These are phyloP conservation scores for Hypocrella siamensis DNA, from an alignment of 2,329 filamentous ascomycete genomes.

Conservation along the genomic window DNA sequence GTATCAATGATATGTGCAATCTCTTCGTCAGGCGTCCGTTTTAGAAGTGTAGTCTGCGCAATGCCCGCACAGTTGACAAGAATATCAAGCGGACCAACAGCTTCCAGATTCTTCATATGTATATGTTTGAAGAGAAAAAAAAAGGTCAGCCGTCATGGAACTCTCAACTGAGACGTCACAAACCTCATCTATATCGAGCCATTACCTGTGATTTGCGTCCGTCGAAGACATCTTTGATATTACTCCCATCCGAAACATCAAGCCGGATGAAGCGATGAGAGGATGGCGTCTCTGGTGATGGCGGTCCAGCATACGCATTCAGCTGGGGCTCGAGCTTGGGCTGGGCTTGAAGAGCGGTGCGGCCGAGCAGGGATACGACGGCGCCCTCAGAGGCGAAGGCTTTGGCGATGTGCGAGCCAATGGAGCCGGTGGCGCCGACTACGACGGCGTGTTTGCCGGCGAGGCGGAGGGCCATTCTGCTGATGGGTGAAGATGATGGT, in stretches of 20 bases:
- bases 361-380: constrained; percentile 43
- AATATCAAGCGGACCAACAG: constrained; percentile 30
- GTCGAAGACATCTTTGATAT: constrained; percentile 17
- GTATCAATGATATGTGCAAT: constrained; percentile 46
- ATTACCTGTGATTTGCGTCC: no score
- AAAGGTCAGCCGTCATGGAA: no score
- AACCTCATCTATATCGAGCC: no score
- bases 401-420: constrained; percentile 51
- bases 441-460: constrained; percentile 40
- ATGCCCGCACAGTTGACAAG: constrained; percentile 73
- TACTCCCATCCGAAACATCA: constrained; percentile 13
- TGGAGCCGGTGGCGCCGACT: constrained; percentile 56
- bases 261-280: constrained; percentile 18
- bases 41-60: constrained; percentile 48
- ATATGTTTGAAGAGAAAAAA: not conserved
- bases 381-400: constrained; percentile 50
- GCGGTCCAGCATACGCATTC: constrained; percentile 8
- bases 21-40: constrained; percentile 30
- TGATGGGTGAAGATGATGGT: not conserved
- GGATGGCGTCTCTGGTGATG: constrained; percentile 6
- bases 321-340: constrained; percentile 21
- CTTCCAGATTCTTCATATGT: not conserved
- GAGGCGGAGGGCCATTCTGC: constrained; percentile 17
- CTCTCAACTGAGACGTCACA: no score
- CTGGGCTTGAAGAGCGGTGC: constrained; percentile 30